Conservation (phyloP, 176 grass and related monocot species). For the Carex parvula region DNA sequence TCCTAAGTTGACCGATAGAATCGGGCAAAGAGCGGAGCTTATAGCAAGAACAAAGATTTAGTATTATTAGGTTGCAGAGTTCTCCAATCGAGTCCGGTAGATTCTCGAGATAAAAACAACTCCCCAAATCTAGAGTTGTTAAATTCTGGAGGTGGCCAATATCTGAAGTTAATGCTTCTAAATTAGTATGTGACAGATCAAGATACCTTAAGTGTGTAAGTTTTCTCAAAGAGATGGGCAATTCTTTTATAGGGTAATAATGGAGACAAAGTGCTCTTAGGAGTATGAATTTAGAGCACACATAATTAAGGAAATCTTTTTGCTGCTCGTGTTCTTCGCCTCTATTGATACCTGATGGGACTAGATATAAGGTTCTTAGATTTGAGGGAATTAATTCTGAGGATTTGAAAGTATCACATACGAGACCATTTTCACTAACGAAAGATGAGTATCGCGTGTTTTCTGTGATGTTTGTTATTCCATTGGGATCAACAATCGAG, state of each 20-base stretch:
- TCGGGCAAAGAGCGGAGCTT: neutral
- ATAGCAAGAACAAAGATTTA: neutral
- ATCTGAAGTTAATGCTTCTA: neutral
- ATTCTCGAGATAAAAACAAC: neutral
- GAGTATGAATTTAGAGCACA: neutral
- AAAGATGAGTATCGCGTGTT: neutral
- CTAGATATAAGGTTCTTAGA: neutral
- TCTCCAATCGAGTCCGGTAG: neutral
- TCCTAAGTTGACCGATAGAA: neutral
- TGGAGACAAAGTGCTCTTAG: neutral
- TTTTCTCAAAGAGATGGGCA: neutral
- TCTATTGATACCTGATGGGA: neutral
- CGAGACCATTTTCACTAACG: neutral
- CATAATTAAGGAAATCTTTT: neutral
- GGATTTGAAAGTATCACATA: neutral
- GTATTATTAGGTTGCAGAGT: neutral
- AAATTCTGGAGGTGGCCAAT: neutral
- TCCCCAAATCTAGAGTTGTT: neutral
- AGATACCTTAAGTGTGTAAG: neutral
- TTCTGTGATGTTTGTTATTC: neutral
- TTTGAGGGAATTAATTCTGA: neutral
- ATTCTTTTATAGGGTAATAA: neutral
- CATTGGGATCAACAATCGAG: neutral
- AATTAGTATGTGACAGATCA: neutral
- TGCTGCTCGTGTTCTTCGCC: neutral